Conservation (phyloP, 805 yeast species). For the Barnettozyma sp. region DNA sequence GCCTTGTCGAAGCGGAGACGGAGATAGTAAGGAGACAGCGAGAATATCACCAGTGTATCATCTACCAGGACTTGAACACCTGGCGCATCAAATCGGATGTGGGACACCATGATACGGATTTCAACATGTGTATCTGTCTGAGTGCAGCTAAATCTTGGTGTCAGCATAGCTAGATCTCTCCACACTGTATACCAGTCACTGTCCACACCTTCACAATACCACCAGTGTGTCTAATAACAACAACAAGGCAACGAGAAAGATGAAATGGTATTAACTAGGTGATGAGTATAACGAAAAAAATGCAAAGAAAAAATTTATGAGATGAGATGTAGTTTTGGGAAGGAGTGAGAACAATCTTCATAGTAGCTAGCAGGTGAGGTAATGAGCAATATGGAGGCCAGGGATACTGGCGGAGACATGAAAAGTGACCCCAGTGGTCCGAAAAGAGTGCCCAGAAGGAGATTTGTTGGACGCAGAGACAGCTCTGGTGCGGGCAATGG, state of each 20-base stretch:
- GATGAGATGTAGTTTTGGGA: too few species aligned
- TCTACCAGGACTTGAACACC: conserved; percentile 75
- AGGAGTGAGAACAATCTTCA: too few species aligned
- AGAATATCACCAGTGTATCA: conserved; percentile 67
- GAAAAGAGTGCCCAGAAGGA: conserved; percentile 36
- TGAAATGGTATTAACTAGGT: too few species aligned
- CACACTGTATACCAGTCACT: too few species aligned
- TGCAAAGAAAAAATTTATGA: too few species aligned
- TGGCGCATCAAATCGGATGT: conserved; percentile 63
- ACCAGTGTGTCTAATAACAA: too few species aligned
- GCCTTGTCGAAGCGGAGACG: conserved; percentile 67
- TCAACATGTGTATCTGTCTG: conserved; percentile 72
- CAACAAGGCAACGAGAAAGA: too few species aligned
- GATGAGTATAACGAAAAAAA: too few species aligned
- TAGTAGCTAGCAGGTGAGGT: too few species aligned
- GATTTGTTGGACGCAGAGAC: conserved; percentile 53
- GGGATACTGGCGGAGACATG: neutral
- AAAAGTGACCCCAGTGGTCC: too few species aligned
- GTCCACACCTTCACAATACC: too few species aligned
- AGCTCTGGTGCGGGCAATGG: conserved; percentile 13
- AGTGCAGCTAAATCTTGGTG: conserved; percentile 70
- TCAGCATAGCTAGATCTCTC: conserved; percentile 65
- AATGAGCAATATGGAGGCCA: neutral
- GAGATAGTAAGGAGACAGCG: conserved; percentile 84
- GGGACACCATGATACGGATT: conserved; percentile 61